phyloP scores from a whole-genome alignment of 805 yeast species.

The Yarrowia bubula region DNA sequence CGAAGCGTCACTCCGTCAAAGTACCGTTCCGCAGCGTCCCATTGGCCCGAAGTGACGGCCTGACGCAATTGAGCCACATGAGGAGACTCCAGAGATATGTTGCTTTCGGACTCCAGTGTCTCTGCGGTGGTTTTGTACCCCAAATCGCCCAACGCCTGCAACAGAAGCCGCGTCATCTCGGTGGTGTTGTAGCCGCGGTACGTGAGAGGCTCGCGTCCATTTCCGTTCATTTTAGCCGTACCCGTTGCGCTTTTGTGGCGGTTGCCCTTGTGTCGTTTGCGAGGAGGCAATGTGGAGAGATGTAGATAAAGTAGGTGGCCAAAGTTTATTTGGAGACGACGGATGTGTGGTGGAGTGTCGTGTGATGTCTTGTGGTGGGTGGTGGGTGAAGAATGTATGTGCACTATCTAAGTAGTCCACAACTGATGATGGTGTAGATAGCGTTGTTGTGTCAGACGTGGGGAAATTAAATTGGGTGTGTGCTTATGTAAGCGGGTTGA shows the following conservation, averaged over 20 bases:
- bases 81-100: conserved; percentile 42
- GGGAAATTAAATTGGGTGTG: no score
- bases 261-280: conserved; percentile 19
- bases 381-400: not conserved
- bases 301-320: conserved; percentile 3
- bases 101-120: conserved; percentile 43
- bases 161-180: conserved; percentile 50
- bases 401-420: not conserved
- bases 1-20: conserved; percentile 37
- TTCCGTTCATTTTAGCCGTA: conserved; percentile 17
- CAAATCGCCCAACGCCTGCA: conserved; percentile 51
- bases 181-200: conserved; percentile 36
- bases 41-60: conserved; percentile 45
- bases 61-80: conserved; percentile 44
- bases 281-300: conserved; percentile 15
- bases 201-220: conserved; percentile 4
- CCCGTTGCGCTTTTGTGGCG: conserved; percentile 9
- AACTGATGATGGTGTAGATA: no score
- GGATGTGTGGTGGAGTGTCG: no score
- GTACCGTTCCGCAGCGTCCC: conserved; percentile 41
- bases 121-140: conserved; percentile 47
- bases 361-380: not conserved
- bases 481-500: no score
- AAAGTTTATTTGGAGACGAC: not conserved
- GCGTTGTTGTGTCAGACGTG: no score